These are phyloP conservation scores for Magnusiomyces starmeri DNA, from an alignment of 1,139 yeast species.

Conservation along the genomic window DNA sequence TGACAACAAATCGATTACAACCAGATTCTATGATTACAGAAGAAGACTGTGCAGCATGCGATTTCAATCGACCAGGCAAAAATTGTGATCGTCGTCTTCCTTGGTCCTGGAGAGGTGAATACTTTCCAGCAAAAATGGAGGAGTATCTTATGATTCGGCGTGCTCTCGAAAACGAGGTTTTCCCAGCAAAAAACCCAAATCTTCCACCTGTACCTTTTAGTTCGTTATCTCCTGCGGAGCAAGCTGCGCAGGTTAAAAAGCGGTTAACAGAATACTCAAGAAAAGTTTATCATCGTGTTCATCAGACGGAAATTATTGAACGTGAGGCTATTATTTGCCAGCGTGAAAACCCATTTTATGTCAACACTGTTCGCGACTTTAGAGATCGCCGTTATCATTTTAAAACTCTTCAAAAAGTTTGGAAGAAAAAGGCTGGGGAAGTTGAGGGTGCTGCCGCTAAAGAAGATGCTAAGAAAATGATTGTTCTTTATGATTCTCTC, in stretches of 20 bases:
- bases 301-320: constrained; percentile 75
- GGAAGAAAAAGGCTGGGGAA: constrained; percentile 75
- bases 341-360: constrained; percentile 95
- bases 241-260: constrained; percentile 66
- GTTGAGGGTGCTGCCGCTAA: constrained; percentile 51
- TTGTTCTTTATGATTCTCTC: constrained; percentile 85
- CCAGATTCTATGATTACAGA: constrained; percentile 97
- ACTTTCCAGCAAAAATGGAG: constrained; percentile 80
- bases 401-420: constrained; percentile 86
- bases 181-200: constrained; percentile 45
- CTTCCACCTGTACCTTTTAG: constrained; percentile 50
- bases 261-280: constrained; percentile 79
- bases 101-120: constrained; percentile 99
- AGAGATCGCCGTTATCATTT: constrained; percentile 96
- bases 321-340: constrained; percentile 95
- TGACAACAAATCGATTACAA: constrained; percentile 94
- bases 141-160: constrained; percentile 88
- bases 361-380: constrained; percentile 86
- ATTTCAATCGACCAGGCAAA: constrained; percentile 92
- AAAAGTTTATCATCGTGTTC: constrained; percentile 75
- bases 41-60: constrained; percentile 96
- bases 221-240: constrained; percentile 70
- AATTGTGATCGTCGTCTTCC: constrained; percentile 84
- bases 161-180: constrained; percentile 70
- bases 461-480: constrained; percentile 91